Percentiles rank a stretch among this genome's conserved stretches.
These are phyloP conservation scores for Dactylellina cionopaga DNA, from an alignment of 2,329 filamentous ascomycete species.

Conservation along the genomic window DNA sequence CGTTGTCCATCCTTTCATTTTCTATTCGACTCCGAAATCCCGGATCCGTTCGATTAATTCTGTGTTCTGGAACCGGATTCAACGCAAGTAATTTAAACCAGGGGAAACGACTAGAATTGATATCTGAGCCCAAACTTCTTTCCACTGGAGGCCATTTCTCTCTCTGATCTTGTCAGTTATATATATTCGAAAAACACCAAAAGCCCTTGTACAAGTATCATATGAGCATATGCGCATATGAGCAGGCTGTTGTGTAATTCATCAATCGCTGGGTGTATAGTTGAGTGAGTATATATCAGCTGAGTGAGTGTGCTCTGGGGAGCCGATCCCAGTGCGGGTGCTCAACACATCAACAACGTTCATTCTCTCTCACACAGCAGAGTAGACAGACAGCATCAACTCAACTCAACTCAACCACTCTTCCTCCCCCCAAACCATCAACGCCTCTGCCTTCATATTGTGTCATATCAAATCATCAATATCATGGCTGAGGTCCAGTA, in stretches of 20 bases:
- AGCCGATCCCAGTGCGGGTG: slow-evolving; percentile 6
- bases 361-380: background rate
- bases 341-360: slow-evolving; percentile 14
- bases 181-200: too few species aligned
- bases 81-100: background rate
- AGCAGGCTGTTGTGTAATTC: background rate
- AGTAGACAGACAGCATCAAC: slow-evolving; percentile 1
- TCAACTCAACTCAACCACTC: background rate
- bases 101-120: too few species aligned
- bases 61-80: slow-evolving; percentile 15
- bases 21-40: background rate
- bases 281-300: slow-evolving; percentile 25
- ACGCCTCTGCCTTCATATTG: too few species aligned
- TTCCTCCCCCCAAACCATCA: background rate
- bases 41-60: slow-evolving; percentile 11
- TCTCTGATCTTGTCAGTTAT: too few species aligned
- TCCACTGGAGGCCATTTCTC: slow-evolving; percentile 1
- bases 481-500: slow-evolving; percentile 51
- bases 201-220: too few species aligned
- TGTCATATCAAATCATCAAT: too few species aligned
- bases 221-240: too few species aligned
- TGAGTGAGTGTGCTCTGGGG: background rate
- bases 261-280: slow-evolving; percentile 7
- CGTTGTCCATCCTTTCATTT: background rate
- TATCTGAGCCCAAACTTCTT: too few species aligned